phyloP scores from a whole-genome alignment of 768 basidiomycete genomes.

The Suillus alpinus region DNA sequence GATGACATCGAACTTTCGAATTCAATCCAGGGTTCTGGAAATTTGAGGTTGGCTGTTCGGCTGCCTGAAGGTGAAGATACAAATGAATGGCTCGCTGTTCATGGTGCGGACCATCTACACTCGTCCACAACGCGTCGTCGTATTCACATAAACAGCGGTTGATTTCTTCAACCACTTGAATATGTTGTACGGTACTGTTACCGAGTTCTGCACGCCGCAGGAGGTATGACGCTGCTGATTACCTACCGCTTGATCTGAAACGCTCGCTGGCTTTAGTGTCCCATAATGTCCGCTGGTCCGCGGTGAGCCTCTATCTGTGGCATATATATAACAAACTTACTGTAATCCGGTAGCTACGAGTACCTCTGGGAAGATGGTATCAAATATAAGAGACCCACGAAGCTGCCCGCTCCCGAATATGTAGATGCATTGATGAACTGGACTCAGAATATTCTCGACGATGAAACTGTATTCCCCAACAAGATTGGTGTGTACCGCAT shows the following conservation, averaged over 20 bases:
- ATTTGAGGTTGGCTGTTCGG: conserved; percentile 86
- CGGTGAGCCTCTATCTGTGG: conserved; percentile 47
- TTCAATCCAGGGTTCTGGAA: conserved; percentile 80
- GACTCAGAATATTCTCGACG: conserved; percentile 90
- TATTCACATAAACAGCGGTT: conserved; percentile 58
- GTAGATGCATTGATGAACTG: conserved; percentile 99
- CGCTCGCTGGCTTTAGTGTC: conserved; percentile 53
- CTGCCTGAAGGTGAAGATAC: conserved; percentile 96
- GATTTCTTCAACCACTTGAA: conserved; percentile 99
- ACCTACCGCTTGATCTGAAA: conserved; percentile 9
- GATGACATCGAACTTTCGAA: neutral
- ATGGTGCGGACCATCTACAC: conserved; percentile 55
- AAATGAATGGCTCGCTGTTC: conserved; percentile 99
- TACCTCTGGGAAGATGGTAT: conserved; percentile 93
- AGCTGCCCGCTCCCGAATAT: conserved; percentile 92
- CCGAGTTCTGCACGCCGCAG: conserved; percentile 94
- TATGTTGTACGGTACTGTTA: conserved; percentile 98
- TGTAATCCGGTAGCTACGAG: conserved; percentile 62
- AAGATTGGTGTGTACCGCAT: conserved; percentile 68
- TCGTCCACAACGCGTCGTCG: neutral
- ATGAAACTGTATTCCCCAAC: conserved; percentile 90
- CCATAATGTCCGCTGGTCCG: conserved; percentile 96
- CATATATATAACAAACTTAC: neutral
- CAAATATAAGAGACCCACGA: conserved; percentile 87
- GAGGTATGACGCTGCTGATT: conserved; percentile 53